Conservation (phyloP, 2,329 filamentous ascomycete genomes). For the Aurifilum marmelostoma region DNA sequence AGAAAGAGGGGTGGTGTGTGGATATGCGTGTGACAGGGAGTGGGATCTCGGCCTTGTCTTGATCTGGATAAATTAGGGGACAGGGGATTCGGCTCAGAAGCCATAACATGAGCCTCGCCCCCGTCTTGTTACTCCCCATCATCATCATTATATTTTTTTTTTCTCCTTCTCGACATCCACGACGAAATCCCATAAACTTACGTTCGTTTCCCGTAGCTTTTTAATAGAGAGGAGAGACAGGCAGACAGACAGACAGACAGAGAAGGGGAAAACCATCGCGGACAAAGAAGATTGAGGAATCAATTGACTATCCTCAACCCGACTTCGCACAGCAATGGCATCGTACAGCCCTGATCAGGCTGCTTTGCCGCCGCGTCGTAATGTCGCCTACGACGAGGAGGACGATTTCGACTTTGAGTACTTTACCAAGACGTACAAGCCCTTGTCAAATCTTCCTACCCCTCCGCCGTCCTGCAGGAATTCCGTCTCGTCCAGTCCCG, state of each 20-base stretch:
- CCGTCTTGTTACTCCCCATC: too few species aligned
- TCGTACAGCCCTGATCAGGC: slow-evolving; percentile 22
- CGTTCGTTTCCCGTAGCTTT: slow-evolving; percentile 28
- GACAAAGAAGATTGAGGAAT: not conserved
- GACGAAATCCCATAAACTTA: slow-evolving; percentile 14
- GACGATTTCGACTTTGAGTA: slow-evolving; percentile 56
- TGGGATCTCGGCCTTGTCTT: not conserved
- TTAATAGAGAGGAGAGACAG: slow-evolving; percentile 23
- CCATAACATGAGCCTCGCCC: not conserved
- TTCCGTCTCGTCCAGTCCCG: slow-evolving; percentile 49
- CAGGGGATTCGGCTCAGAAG: slow-evolving; percentile 13
- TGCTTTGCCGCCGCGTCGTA: slow-evolving; percentile 21
- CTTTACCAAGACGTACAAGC: slow-evolving; percentile 64
- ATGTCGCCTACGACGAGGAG: slow-evolving; percentile 39
- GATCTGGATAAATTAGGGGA: slow-evolving; percentile 27
- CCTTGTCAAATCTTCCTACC: slow-evolving; percentile 69
- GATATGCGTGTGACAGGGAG: not conserved
- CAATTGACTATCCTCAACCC: slow-evolving; percentile 11
- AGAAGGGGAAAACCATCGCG: slow-evolving; percentile 4
- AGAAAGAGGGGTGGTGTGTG: not conserved
- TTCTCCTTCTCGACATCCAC: not conserved
- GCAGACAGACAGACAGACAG: not conserved
- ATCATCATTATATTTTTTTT: not conserved
- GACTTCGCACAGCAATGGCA: slow-evolving; percentile 25
- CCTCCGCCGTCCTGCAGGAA: slow-evolving; percentile 61